A percentile compares a stretch with the other conserved stretches of the same genome.
These are phyloP conservation scores for Pichia eremophila DNA, from an alignment of 805 yeast genomes.

Conservation along the genomic window DNA sequence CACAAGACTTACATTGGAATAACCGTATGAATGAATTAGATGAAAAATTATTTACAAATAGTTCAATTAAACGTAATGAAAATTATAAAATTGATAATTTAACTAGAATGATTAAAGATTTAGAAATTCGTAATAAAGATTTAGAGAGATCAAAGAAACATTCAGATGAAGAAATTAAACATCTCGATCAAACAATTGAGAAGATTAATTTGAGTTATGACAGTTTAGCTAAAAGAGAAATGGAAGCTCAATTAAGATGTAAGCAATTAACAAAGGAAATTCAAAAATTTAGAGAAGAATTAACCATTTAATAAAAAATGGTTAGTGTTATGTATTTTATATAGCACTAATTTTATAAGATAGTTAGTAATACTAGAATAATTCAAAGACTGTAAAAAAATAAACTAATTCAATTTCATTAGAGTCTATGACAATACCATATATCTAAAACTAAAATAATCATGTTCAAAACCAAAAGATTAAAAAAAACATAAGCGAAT, in stretches of 20 bases:
- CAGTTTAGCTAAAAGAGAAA: conserved; percentile 34
- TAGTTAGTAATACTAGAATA: background rate
- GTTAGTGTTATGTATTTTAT: background rate
- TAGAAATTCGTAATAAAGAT: conserved; percentile 41
- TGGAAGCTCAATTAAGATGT: conserved; percentile 33
- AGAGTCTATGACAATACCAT: too few relatives aligned
- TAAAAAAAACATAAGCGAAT: conserved; percentile 11
- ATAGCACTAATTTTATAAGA: too few relatives aligned
- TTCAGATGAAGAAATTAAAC: conserved; percentile 51
- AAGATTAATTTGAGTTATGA: conserved; percentile 37
- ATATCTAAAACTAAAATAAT: too few relatives aligned
- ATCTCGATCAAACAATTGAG: conserved; percentile 41
- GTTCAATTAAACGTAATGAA: conserved; percentile 41
- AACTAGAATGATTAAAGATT: conserved; percentile 45
- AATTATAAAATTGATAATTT: conserved; percentile 40
- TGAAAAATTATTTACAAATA: conserved; percentile 36
- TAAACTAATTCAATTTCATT: too few relatives aligned
- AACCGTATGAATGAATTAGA: conserved; percentile 46
- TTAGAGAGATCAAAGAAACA: conserved; percentile 41
- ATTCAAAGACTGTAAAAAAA: background rate
- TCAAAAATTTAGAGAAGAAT: conserved; percentile 39
- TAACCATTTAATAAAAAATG: background rate
- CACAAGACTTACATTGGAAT: conserved; percentile 48
- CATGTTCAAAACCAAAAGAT: background rate
- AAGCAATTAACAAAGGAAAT: conserved; percentile 49